Evolutionary conservation across 169 alveolate genomes (phyloP).

Genomic region (Babesia ovata): DNA sequence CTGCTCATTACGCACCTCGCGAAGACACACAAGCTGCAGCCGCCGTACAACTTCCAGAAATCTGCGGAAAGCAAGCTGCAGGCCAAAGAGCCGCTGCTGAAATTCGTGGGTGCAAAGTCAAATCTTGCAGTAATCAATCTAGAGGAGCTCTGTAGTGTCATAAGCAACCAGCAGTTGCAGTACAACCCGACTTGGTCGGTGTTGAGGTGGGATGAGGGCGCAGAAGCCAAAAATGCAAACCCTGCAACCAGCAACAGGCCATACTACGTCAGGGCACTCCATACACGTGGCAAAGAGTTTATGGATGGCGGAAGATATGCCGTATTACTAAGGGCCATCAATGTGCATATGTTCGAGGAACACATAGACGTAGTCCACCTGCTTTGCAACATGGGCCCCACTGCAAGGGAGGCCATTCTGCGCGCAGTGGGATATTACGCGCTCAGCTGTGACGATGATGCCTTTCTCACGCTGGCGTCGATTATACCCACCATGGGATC

Average conservation of each 20-base stretch:
- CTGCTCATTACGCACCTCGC: constrained; percentile 37
- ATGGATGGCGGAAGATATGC: background rate
- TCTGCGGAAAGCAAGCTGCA: background rate
- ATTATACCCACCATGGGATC: constrained; percentile 26
- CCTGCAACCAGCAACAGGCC: background rate
- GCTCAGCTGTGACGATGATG: constrained; percentile 56
- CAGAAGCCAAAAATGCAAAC: background rate
- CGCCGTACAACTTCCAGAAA: constrained; percentile 24
- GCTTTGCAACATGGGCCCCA: constrained; percentile 19
- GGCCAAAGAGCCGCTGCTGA: constrained; percentile 10
- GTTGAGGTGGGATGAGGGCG: constrained; percentile 4
- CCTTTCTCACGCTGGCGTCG: constrained; percentile 46
- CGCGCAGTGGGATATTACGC: constrained; percentile 54
- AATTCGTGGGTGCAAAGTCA: constrained; percentile 3
- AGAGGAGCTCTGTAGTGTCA: background rate
- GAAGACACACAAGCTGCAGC: constrained; percentile 25
- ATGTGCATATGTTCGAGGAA: constrained; percentile 23
- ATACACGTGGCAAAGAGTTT: background rate
- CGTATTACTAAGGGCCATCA: constrained; percentile 38
- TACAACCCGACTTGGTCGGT: constrained; percentile 23
- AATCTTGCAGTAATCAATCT: constrained; percentile 17
- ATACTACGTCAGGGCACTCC: constrained; percentile 17
- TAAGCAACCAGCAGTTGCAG: constrained; percentile 6
- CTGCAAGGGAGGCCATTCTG: constrained; percentile 19
- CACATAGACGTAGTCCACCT: constrained; percentile 11